A percentile compares a stretch with the other conserved stretches of the same genome.
Conservation (phyloP, 108 stramenopile species). For the Skeletonema costatum region DNA sequence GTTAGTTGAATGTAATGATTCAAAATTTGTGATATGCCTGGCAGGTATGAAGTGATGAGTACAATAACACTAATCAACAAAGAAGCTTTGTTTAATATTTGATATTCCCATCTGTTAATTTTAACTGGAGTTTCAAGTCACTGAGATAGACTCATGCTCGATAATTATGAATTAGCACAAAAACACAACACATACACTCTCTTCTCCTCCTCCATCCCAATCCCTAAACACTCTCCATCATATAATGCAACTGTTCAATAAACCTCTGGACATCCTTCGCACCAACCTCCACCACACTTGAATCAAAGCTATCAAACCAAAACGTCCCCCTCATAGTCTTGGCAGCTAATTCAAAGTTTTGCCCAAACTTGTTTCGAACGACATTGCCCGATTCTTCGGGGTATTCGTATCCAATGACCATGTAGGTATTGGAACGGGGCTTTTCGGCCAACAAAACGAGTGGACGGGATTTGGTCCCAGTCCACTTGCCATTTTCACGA, state of each 20-base stretch:
- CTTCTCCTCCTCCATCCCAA: neutral
- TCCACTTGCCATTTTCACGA: slow-evolving; percentile 92
- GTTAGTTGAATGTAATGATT: too few species aligned
- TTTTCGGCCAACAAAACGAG: slow-evolving; percentile 87
- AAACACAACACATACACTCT: neutral
- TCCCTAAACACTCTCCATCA: slow-evolving; percentile 61
- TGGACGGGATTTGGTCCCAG: slow-evolving; percentile 82
- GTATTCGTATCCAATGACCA: slow-evolving; percentile 91
- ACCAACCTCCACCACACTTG: slow-evolving; percentile 87
- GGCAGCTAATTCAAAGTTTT: slow-evolving; percentile 88
- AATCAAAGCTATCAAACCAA: slow-evolving; percentile 90
- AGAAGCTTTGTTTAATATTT: too few species aligned
- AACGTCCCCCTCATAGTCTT: slow-evolving; percentile 78
- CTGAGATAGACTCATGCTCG: too few species aligned
- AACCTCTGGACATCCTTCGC: slow-evolving; percentile 88
- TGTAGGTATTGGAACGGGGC: slow-evolving; percentile 69
- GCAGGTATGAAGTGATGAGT: too few species aligned
- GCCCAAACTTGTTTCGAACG: slow-evolving; percentile 81
- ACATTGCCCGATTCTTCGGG: slow-evolving; percentile 76
- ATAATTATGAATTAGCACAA: neutral
- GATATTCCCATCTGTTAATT: too few species aligned
- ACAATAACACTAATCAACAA: too few species aligned
- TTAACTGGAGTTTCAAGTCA: too few species aligned
- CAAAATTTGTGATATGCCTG: too few species aligned
- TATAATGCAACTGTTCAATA: slow-evolving; percentile 89